Base-by-base conservation (phyloP, 2,329 filamentous ascomycete genomes). In the Neodidymelliopsis sp. region DNA sequence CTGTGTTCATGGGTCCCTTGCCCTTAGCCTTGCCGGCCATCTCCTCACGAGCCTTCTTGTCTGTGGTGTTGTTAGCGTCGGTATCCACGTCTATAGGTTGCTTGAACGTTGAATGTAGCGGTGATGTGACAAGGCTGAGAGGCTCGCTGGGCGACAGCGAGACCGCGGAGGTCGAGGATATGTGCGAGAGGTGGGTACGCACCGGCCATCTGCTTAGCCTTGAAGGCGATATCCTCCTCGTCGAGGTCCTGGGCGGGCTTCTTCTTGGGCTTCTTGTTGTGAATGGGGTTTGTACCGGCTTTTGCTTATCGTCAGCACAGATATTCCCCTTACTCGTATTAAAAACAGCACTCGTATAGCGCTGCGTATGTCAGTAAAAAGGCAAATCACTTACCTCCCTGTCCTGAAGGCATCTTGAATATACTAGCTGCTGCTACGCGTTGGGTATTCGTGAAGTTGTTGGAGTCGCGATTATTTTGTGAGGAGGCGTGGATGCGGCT, bases 1-100 rank as follows among this genome's bases (percentile, higher is more conserved):
- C 91, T 23, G 85, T 88, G 78, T 91, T 92, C 72, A 97, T 73
- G 27, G 93, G 92, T 3, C 93, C 93, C 79, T 95, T 96, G 75
- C 89, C 89, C 67, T 88, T 87, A 34, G 89, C 87, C 79, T 90
- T 89, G 53, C 86, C 81, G n/a, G 87, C 85, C 77, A 95, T 72
- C 8, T 91, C 90, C 28, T 72, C 70, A 49, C 69, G 70, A 8
- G 70, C 77, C 79, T 95, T 93, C 74, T 80, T 79, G 63, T 80
- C 78, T 79, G 58, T 33, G 19, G 4, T 4, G 13, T 2, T 20
- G 35, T 54, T 31, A 1, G 11, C 10, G 42, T 46, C 31, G 41
- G 42, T 41, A 20, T 28, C 2, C 10, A 12, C 5, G 18, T 25
- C 22, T 4, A 15, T 8, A 9, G 6, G 0, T 11, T 31, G 5